These are phyloP conservation scores for Amanita rimosa DNA, from an alignment of 768 basidiomycete species.

Conservation along the genomic window DNA sequence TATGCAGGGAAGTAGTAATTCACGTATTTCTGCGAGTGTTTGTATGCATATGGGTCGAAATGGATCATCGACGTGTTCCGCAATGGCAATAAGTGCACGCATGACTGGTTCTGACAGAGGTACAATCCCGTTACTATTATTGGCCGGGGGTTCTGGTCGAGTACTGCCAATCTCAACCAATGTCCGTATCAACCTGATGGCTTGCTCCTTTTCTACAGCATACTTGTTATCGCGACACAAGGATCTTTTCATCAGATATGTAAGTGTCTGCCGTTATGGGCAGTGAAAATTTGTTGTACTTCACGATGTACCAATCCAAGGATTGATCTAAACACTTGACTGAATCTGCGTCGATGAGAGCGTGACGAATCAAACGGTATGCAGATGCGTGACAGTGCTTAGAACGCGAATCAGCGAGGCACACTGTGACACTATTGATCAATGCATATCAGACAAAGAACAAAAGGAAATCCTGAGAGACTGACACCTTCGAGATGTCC, in stretches of 20 bases:
- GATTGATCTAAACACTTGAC: constrained; percentile 55
- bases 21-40: constrained; percentile 85
- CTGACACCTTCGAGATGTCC: constrained; percentile 72
- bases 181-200: constrained; percentile 76
- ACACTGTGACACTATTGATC: constrained; percentile 59
- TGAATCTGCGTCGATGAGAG: constrained; percentile 61
- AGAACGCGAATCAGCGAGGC: constrained; percentile 63
- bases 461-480: constrained; percentile 1
- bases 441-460: constrained; percentile 5
- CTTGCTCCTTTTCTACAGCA: constrained; percentile 84
- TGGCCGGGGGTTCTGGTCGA: constrained; percentile 31
- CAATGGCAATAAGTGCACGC: constrained; percentile 85
- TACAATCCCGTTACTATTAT: constrained; percentile 32
- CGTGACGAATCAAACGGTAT: constrained; percentile 76
- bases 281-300: constrained; percentile 32
- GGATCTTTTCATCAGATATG: constrained; percentile 37
- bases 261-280: constrained; percentile 1
- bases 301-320: constrained; percentile 86
- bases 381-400: constrained; percentile 70
- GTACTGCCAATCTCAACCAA: constrained; percentile 70
- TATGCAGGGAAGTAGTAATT: constrained; percentile 16
- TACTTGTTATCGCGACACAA: constrained; percentile 78
- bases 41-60: constrained; percentile 75
- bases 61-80: constrained; percentile 87
- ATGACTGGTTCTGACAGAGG: constrained; percentile 69